phyloP scores from a whole-genome alignment of 352 stramenopile species.

The Plasmopara halstedii region DNA sequence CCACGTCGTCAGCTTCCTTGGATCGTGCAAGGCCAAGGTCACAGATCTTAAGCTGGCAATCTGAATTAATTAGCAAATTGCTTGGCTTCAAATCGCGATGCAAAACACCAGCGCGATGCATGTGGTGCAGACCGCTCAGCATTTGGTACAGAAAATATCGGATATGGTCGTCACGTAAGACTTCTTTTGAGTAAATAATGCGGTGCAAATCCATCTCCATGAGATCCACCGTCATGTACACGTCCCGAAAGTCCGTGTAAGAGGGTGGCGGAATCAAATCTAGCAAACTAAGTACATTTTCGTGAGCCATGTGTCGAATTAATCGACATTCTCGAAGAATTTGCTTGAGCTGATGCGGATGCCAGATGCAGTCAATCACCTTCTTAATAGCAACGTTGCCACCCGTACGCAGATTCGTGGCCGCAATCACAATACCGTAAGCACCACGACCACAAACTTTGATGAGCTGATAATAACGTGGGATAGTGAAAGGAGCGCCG shows the following conservation, averaged over 20 bases:
- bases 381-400: conserved; percentile 89
- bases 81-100: conserved; percentile 84
- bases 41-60: conserved; percentile 96
- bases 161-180: conserved; percentile 89
- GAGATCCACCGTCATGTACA: conserved; percentile 88
- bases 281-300: conserved; percentile 80
- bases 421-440: conserved; percentile 87
- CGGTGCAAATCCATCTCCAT: conserved; percentile 91
- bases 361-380: conserved; percentile 87
- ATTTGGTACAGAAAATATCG: conserved; percentile 93
- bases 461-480: conserved; percentile 80
- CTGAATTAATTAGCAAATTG: conserved; percentile 87
- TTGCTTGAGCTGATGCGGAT: conserved; percentile 85
- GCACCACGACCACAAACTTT: conserved; percentile 83
- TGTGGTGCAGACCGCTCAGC: conserved; percentile 81
- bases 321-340: conserved; percentile 80
- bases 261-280: conserved; percentile 78
- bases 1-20: conserved; percentile 77
- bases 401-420: conserved; percentile 70
- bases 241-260: conserved; percentile 80
- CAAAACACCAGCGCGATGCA: conserved; percentile 79
- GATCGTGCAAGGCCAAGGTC: conserved; percentile 91
- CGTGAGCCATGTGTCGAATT: conserved; percentile 80
- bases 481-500: conserved; percentile 81
- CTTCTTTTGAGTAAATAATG: conserved; percentile 91